phyloP scores from a whole-genome alignment of 2,329 filamentous ascomycete species.

The Aspergillus sclerotialis region DNA sequence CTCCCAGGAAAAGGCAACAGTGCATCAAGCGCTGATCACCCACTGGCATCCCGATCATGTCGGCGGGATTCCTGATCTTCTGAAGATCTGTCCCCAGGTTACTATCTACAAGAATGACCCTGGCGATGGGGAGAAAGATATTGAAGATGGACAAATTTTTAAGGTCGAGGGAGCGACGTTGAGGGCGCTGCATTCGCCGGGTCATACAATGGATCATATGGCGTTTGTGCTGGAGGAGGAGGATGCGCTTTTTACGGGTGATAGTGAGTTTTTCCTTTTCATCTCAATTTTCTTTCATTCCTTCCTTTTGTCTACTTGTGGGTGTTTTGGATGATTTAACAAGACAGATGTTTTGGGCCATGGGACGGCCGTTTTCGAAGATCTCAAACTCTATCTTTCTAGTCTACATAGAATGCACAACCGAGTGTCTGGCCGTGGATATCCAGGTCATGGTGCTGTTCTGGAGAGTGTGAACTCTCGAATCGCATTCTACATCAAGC shows the following conservation, averaged over 20 bases:
- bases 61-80: constrained; percentile 65
- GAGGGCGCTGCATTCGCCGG: constrained; percentile 60
- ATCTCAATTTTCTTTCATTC: constrained; percentile 4
- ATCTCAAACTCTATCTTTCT: constrained; percentile 60
- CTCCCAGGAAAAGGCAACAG: constrained; percentile 57
- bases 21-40: constrained; percentile 69
- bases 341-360: constrained; percentile 66
- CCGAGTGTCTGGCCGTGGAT: constrained; percentile 58
- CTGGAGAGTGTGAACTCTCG: constrained; percentile 65
- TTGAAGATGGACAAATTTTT: constrained; percentile 50
- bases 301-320: not conserved
- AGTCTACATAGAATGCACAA: constrained; percentile 64
- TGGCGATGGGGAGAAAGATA: constrained; percentile 42
- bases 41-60: constrained; percentile 92
- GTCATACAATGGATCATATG: constrained; percentile 80
- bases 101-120: constrained; percentile 62
- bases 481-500: constrained; percentile 75
- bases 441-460: constrained; percentile 81
- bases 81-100: constrained; percentile 55
- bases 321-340: not conserved
- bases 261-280: constrained; percentile 45
- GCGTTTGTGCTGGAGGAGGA: constrained; percentile 69
- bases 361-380: constrained; percentile 78
- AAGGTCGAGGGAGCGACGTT: constrained; percentile 52
- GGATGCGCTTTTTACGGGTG: constrained; percentile 78